A percentile compares a stretch with the other conserved stretches of the same genome.
phyloP scores from a whole-genome alignment of 805 yeast genomes.

The Hanseniaspora nectarophila region DNA sequence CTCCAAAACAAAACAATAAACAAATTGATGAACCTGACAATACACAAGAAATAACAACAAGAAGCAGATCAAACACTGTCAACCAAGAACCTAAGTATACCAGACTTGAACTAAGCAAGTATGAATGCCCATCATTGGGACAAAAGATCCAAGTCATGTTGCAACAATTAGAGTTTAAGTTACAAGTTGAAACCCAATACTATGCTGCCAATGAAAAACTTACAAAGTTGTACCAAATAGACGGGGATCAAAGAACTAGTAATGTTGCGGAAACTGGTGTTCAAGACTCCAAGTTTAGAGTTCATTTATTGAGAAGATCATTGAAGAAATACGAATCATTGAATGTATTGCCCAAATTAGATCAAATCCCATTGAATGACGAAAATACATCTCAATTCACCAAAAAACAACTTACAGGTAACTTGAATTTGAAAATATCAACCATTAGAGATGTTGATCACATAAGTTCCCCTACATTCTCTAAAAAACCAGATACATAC shows the following conservation, averaged over 20 bases:
- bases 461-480: constrained; percentile 68
- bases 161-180: constrained; percentile 84
- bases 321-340: constrained; percentile 81
- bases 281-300: constrained; percentile 71
- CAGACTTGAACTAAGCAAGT: constrained; percentile 69
- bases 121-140: constrained; percentile 88
- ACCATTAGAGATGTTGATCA: constrained; percentile 87
- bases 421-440: constrained; percentile 56
- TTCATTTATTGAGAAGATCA: constrained; percentile 70
- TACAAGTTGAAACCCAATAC: constrained; percentile 88
- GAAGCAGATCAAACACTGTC: constrained; percentile 27
- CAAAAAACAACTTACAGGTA: constrained; percentile 75
- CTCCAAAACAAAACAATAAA: constrained; percentile 5
- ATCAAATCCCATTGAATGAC: constrained; percentile 18
- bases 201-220: constrained; percentile 85
- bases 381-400: constrained; percentile 52
- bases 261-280: constrained; percentile 84
- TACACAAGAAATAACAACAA: constrained; percentile 26
- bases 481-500: constrained; percentile 67
- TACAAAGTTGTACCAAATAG: constrained; percentile 71
- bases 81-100: constrained; percentile 37
- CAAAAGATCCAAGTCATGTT: constrained; percentile 92
- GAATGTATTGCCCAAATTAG: constrained; percentile 37
- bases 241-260: constrained; percentile 77
- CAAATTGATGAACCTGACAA: constrained; percentile 15